Conservation (phyloP, 179 eudicot species). For the Beta lomatogona region DNA sequence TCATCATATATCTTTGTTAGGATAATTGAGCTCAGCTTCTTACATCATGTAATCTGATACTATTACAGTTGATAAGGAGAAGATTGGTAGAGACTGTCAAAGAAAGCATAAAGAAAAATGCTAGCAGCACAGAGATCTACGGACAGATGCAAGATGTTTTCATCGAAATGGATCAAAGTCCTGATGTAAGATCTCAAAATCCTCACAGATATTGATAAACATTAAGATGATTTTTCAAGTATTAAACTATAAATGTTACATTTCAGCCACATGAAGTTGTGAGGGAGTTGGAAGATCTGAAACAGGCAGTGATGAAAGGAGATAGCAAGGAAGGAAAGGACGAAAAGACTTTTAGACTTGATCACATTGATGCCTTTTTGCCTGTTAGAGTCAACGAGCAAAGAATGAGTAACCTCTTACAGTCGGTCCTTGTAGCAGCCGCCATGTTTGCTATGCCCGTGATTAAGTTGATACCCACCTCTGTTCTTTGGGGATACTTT, state of each 20-base stretch:
- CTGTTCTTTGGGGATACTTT: conserved; percentile 91
- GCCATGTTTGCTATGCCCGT: conserved; percentile 70
- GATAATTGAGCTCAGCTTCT: conserved; percentile 12
- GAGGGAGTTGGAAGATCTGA: conserved; percentile 55
- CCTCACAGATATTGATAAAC: no score
- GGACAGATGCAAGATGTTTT: conserved; percentile 72
- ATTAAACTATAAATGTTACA: not conserved
- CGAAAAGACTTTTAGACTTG: conserved; percentile 41
- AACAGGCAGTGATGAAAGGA: conserved; percentile 57
- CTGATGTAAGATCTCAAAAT: conserved; percentile 45
- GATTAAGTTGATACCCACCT: conserved; percentile 70
- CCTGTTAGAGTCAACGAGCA: conserved; percentile 85
- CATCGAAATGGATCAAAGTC: conserved; percentile 60
- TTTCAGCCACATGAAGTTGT: conserved; percentile 48
- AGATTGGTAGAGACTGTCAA: conserved; percentile 65
- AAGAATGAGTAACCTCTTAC: conserved; percentile 75
- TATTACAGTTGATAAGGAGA: conserved; percentile 53
- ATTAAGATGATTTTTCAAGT: no score
- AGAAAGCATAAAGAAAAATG: conserved; percentile 59
- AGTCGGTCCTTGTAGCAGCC: conserved; percentile 59
- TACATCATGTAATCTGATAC: not conserved
- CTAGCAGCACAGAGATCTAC: conserved; percentile 58
- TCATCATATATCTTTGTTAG: not conserved
- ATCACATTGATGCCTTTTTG: conserved; percentile 62
- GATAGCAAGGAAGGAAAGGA: conserved; percentile 39